Evolutionary conservation across 768 basidiomycete genomes (phyloP), one percentile per base, ranked within the genome.

Genomic region (Leucocoprinus birnbaumii): DNA sequence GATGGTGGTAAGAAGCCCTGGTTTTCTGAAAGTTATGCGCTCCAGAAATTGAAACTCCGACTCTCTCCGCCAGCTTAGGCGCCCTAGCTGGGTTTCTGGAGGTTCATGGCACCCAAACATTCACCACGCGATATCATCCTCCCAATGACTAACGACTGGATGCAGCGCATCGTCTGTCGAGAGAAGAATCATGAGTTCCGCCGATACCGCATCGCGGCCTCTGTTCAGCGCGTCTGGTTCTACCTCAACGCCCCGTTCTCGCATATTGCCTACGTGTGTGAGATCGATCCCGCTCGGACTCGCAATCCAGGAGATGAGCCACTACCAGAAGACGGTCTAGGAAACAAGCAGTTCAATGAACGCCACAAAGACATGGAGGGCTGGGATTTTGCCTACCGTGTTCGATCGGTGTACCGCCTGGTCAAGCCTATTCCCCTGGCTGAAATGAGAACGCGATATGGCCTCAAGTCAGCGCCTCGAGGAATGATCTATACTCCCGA

Each of bases 161-260:
- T 67, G 62, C 53, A 63, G 16, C 58, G 62, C 18, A 66, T 68
- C 10, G 43, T 65, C 11, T 44, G 51, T n/a, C 54, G 62, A 34
- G 49, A 62, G 46, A 66, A 65, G 55, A 65, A 25, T 21, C 65
- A 64, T 61, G 54, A 64, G 60, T 71, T 70, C 59, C 65, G 68
- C 52, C 52, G 59, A 58, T 70, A 68, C 61, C 63, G 66, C 60
- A 69, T 63, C 55, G 10, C 56, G 16, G 46, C 60, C n/a, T 60
- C 58, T 14, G 53, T 71, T 55, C 55, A 53, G 21, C 59, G 67
- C 16, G 60, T 68, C 53, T 67, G 66, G 57, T 66, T 68, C 63
- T 64, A 59, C 64, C 60, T 67, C 51, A 67, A 35, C 42, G 63
- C 64, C 3, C 66, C 63, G 21, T 58, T 62, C 38, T 62, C 64